phyloP scores from a whole-genome alignment of 2,329 filamentous ascomycete genomes.

The Botryosphaeria dothidea region DNA sequence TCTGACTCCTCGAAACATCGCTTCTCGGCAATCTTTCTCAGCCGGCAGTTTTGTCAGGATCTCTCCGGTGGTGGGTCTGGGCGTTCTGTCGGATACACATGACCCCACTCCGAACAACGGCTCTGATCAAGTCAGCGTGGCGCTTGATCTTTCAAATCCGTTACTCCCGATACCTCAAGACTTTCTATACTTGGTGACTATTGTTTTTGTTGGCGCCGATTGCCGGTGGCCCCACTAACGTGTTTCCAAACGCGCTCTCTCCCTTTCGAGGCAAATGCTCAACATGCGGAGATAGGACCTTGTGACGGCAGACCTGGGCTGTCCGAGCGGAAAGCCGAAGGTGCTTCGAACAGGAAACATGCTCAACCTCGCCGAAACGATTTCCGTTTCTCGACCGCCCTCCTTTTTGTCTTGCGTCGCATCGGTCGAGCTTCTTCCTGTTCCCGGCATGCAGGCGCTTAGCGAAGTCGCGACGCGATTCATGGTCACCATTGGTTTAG shows the following conservation, averaged over 20 bases:
- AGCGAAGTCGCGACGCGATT: neutral
- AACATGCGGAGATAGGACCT: neutral
- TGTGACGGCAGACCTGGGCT: neutral
- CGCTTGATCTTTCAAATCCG: neutral
- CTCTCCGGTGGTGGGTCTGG: too few relatives aligned
- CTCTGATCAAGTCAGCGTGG: neutral
- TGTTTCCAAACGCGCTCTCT: neutral
- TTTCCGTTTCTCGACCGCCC: neutral
- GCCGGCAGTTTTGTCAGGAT: too few relatives aligned
- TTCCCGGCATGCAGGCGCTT: neutral
- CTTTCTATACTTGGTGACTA: constrained; percentile 1
- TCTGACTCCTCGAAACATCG: neutral
- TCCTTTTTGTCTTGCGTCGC: neutral
- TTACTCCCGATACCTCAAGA: neutral
- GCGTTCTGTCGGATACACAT: too few relatives aligned
- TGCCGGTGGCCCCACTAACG: neutral
- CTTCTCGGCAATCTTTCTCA: too few relatives aligned
- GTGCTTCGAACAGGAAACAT: neutral
- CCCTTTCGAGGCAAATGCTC: neutral
- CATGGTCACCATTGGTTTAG: neutral
- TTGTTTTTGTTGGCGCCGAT: neutral
- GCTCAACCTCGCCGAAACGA: neutral
- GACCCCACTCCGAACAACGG: neutral
- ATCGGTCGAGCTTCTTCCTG: neutral
- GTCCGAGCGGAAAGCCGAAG: neutral